Base-by-base conservation (phyloP, 2,329 filamentous ascomycete genomes). In the Trichoderma simmonsii region DNA sequence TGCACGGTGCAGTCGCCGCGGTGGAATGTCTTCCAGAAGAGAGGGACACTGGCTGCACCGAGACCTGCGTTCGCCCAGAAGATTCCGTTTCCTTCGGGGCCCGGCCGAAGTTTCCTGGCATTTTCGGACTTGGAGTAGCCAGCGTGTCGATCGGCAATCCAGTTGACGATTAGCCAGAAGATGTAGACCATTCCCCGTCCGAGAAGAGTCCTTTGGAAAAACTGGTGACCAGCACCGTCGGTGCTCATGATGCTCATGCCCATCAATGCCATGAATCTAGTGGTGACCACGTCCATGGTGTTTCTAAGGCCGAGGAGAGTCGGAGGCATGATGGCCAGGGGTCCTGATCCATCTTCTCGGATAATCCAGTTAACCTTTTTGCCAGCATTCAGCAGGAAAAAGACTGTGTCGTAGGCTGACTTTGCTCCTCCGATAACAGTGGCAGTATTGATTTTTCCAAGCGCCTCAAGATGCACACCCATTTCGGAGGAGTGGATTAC, bases 311-410 rank as follows among this genome's bases (percentile, higher is more conserved):
- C 75, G 26, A 78, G 24, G 24, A 80, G 59, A 6, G 73, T 75
- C 15, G 39, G 39, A 9, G 39, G 39, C 39, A 43, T 43, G 0
- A 43, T 43, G 39, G 39, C 39, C 7, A 43, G 7, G 3, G 39
- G 39, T n/a, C 39, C 39, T n/a, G 39, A 43, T 43, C 39, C 39
- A 43, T 43, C 74, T 3, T 75, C 64, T 12, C 80, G 79, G 62
- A 82, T 81, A 4, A 81, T 70, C 80, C 80, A 82, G 24, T 75
- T 61, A 6, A 82, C 79, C 61, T 77, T 73, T 65, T 79, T 79
- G 0, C 79, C 80, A 2, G 70, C 51, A 11, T 74, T 76, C 2
- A 81, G 73, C 1, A 81, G 75, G 11, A 79, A 73, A 65, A 75
- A 81, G 34, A 81, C 79, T 3, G 78, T 73, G 65, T 82, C 80